Base-by-base conservation (phyloP, 1,139 yeast genomes). In the Sugiyamaella xylanicola region DNA sequence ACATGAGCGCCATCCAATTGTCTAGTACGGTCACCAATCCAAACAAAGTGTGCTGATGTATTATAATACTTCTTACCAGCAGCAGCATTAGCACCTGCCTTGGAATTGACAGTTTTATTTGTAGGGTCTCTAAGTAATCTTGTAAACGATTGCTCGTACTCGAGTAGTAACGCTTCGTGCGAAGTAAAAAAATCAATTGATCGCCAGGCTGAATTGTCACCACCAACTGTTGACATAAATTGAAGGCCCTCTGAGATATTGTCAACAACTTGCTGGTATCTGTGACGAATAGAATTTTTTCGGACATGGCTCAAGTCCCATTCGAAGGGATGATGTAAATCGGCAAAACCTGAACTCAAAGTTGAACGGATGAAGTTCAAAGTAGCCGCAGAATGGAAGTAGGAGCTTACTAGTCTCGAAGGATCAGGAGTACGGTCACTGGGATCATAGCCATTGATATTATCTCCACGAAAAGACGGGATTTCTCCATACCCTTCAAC, bases 21-120 rank as follows among this genome's bases (percentile, higher is more conserved):
- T 15, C 79, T 62, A 1, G 79, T 75, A 29, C 79, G 69, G 60
- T 75, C 79, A 15, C 79, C 79, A 48, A 75, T 75, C 79, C 79
- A 75, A 47, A 75, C 66, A 61, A 75, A 75, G 55, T 75, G 79
- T 1, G 78, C 75, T 3, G 77, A 73, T 2, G 78, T 73, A 61
- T 75, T 72, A 67, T 72, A 75, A 71, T 71, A 74, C 27, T 66
- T 66, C 42, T 61, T 56, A 56, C 48, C 37, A 32, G 37, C 15
- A 32, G 37, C 15, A 32, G 15, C 37, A 13, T 8, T n/a, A 32
- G 37, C 15, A 13, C 15, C 32, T 7, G 32, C 32, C 5, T 5
- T 22, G 51, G 32, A 16, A 9, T 11, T 19, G 20, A 19, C 20
- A 37, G 17, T 19, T 2, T 13, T 40, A 9, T 16, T 35, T 1